Evolutionary conservation across 192 early-diverging fungal species (phyloP), one percentile per base, ranked within the genome.

Genomic region (Entophlyctis helioformis): DNA sequence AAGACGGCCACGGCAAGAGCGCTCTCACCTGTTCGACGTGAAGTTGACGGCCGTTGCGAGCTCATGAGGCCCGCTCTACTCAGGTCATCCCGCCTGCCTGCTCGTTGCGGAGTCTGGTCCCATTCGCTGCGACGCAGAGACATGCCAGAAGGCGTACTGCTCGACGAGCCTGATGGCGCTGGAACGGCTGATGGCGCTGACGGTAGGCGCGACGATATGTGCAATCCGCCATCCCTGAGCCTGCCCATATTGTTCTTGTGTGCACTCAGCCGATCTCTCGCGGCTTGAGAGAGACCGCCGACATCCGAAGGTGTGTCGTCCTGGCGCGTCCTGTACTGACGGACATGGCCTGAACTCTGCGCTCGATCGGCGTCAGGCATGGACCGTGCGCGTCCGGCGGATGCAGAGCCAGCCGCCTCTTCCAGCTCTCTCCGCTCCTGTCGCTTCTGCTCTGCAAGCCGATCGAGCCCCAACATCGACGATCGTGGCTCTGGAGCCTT

Each of bases 381-480:
- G 33, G 6, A 10, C 32, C 39, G 19, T 1, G 9, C 33, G 44
- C 29, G 36, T 37, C 23, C 29, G 40, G 38, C 47, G 47, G 13
- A 20, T 18, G 29, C 19, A 11, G 23, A 21, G 39, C 27, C 49
- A 41, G 28, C 46, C 39, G 5, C 47, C 45, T 19, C 56, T 58
- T 57, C 71, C 9, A 29, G 9, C 1, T 46, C 48, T 11, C 51
- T 48, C n/a, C 36, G 23, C 29, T 69, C 62, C 2, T 18, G 57
- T 16, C 81, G 50, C 52, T 86, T 86, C 41, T 74, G 62, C 24
- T 59, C 62, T 4, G 83, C 83, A 0, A 86, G 57, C 21, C 62
- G 68, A 50, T 86, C 83, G 2, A 86, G 66, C 13, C 83, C 82
- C 22, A 86, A 46, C 2, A 57, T 46, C 1, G 82, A 84, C 24